Base-by-base conservation (phyloP, 768 basidiomycete genomes). In the Antrodiella citrinella region DNA sequence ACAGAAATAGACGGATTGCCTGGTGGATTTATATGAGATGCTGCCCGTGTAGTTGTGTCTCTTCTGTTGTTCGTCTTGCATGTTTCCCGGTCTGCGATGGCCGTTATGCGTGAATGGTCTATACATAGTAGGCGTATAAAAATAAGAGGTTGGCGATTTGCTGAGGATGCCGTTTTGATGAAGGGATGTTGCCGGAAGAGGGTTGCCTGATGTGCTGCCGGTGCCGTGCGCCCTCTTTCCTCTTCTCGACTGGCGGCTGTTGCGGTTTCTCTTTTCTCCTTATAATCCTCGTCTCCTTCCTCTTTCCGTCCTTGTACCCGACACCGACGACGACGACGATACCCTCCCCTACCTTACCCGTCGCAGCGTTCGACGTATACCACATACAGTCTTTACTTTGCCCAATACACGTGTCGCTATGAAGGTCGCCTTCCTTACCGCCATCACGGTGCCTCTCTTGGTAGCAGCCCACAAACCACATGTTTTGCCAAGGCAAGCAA, bases 381-480 rank as follows among this genome's bases (percentile, higher is more conserved):
- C 30, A 22, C 20, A 25, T 42, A 19, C 54, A 40, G 49, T 58
- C 55, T 48, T 56, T 55, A 49, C 52, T 39, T 35, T 15, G 30
- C 30, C 7, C 15, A 35, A 7, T 15, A 35, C n/a, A n/a, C 35
- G 22, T 26, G 21, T 26, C 52, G 51, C 42, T 53, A 69, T 69
- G 65, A 68, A 60, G 61, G 46, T 62, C 45, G 40, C 57, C 48
- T 52, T 68, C 46, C 59, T 72, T 49, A 52, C 59, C 24, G 55
- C 60, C 40, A 45, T 63, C 48, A 56, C 54, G 25, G 61, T 76
- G 45, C 68, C 76, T n/a, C 61, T 62, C 57, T 57, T 74, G 50
- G 73, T 69, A 55, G 67, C 68, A 40, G 75, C 72, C 25, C 67
- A 72, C 57, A 58, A 48, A 49, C 5, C 53, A 40, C 15, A 35